Percentiles rank a stretch among this genome's conserved stretches.
These are phyloP conservation scores for Lithocarpus polystachyus DNA, from an alignment of 306 rosid genomes.

Conservation along the genomic window DNA sequence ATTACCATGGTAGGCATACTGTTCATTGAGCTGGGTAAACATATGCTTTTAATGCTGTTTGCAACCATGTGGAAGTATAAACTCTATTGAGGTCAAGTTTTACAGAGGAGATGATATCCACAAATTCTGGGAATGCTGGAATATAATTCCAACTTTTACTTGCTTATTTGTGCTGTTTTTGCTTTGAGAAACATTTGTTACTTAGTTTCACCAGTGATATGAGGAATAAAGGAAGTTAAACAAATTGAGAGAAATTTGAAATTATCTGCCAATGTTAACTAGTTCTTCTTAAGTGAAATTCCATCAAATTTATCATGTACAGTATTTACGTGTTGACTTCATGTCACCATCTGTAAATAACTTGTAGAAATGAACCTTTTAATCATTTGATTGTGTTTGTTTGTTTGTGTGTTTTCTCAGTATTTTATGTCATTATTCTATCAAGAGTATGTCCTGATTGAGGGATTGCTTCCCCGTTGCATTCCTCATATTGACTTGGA, in stretches of 20 bases:
- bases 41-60: not conserved
- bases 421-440: not conserved
- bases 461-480: not conserved
- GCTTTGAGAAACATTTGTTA: not conserved
- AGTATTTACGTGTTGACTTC: not conserved
- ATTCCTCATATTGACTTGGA: no score
- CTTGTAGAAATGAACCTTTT: not conserved
- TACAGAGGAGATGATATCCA: not conserved
- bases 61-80: not conserved
- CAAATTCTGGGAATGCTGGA: not conserved
- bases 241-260: not conserved
- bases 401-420: not conserved
- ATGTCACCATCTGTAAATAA: not conserved
- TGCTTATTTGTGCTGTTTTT: not conserved
- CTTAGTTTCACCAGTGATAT: not conserved
- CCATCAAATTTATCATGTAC: not conserved
- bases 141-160: not conserved
- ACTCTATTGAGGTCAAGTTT: not conserved
- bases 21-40: constrained; percentile 17
- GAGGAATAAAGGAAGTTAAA: not conserved
- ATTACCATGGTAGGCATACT: constrained; percentile 36
- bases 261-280: not conserved
- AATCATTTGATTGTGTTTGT: not conserved
- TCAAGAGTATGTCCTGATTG: not conserved
- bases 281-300: not conserved